A percentile compares a stretch with the other conserved stretches of the same genome.
Evolutionary conservation across 2,329 filamentous ascomycete species (phyloP).

Genomic region (Fonsecaea erecta): DNA sequence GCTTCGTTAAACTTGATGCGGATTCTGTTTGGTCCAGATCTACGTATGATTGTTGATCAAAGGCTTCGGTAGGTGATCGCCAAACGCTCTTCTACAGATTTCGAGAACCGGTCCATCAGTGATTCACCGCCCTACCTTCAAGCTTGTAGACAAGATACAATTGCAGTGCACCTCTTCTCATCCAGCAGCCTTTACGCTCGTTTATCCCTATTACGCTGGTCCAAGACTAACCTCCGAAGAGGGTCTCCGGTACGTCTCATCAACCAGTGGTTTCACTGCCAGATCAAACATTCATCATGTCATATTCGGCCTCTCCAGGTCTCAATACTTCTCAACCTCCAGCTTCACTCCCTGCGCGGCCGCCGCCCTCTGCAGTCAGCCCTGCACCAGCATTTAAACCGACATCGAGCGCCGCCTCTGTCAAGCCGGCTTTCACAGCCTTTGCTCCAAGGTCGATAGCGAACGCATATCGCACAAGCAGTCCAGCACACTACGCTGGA

Average conservation of each 20-base stretch:
- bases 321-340: slow-evolving; percentile 52
- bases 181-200: not conserved
- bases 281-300: slow-evolving; percentile 67
- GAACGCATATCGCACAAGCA: slow-evolving; percentile 44
- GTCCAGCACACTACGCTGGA: slow-evolving; percentile 46
- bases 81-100: not conserved
- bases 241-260: slow-evolving; percentile 31
- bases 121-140: not conserved
- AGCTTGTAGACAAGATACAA: not conserved
- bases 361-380: slow-evolving; percentile 64
- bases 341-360: slow-evolving; percentile 76
- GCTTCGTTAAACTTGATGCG: not conserved
- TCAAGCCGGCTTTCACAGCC: slow-evolving; percentile 52
- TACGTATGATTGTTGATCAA: not conserved
- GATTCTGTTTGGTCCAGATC: not conserved
- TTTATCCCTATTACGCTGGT: not conserved
- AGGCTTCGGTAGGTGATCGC: not conserved
- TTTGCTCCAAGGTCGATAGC: slow-evolving; percentile 66
- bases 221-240: slow-evolving; percentile 14
- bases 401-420: slow-evolving; percentile 52
- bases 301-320: slow-evolving; percentile 86
- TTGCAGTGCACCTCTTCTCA: not conserved
- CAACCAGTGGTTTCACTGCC: slow-evolving; percentile 31
- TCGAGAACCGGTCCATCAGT: not conserved
- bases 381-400: slow-evolving; percentile 49